phyloP scores from a whole-genome alignment of 345 rosid species.

The Dipteronia dyeriana region DNA sequence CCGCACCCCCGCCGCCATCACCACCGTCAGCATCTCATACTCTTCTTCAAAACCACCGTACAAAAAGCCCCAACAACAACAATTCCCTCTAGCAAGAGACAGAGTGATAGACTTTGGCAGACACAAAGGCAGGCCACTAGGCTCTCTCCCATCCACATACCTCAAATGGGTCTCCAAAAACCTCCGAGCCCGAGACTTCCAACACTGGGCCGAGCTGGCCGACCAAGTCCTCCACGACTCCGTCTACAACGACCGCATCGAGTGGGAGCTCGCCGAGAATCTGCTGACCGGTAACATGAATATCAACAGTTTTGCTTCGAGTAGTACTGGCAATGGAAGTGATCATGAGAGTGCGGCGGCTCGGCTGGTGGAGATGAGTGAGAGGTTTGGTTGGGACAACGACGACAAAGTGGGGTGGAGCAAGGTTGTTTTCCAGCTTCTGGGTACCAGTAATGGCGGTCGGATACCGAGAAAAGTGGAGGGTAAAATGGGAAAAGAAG shows the following conservation, averaged over 20 bases:
- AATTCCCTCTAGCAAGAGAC: constrained; percentile 44
- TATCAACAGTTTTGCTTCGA: constrained; percentile 11
- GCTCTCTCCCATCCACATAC: constrained; percentile 70
- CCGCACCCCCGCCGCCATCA: constrained; percentile 8
- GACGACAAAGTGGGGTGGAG: constrained; percentile 75
- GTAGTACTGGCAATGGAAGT: too few species aligned
- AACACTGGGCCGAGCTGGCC: constrained; percentile 74
- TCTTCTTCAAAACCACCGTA: constrained; percentile 35
- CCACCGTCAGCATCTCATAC: constrained; percentile 32
- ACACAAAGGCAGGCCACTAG: constrained; percentile 83
- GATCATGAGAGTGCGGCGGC: constrained; percentile 39
- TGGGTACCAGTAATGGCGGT: constrained; percentile 78
- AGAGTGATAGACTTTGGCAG: constrained; percentile 70
- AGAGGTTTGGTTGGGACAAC: constrained; percentile 85
- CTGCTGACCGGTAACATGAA: constrained; percentile 47
- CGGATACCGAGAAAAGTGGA: constrained; percentile 60
- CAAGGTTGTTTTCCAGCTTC: constrained; percentile 56
- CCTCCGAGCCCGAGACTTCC: constrained; percentile 61
- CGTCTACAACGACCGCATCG: constrained; percentile 65
- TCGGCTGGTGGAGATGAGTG: constrained; percentile 65
- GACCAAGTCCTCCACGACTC: constrained; percentile 71
- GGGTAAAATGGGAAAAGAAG: constrained; percentile 5
- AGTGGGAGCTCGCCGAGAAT: constrained; percentile 75
- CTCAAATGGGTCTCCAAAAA: constrained; percentile 77
- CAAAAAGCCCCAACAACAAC: constrained; percentile 19